Conservation (phyloP, 768 basidiomycete genomes). For the Mycena venus region DNA sequence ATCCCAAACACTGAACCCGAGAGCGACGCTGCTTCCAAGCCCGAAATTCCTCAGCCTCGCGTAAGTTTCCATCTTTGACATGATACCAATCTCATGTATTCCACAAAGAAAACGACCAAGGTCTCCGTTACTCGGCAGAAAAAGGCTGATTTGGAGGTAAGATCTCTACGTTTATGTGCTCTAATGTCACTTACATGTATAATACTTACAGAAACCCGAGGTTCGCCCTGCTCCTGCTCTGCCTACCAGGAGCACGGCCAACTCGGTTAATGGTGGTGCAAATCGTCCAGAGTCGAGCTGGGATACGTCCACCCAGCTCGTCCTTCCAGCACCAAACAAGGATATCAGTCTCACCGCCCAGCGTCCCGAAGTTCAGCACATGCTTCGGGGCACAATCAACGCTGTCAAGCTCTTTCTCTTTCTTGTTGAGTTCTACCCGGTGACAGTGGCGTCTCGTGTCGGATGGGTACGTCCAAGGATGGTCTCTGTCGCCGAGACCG, state of each 20-base stretch:
- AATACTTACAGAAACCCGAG: too few species aligned
- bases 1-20: neutral
- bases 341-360: constrained; percentile 1
- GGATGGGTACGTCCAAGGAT: neutral
- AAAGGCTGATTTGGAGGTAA: neutral
- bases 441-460: neutral
- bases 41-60: neutral
- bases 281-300: neutral
- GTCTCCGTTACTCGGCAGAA: neutral
- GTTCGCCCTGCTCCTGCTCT: too few species aligned
- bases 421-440: neutral
- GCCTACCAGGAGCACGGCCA: neutral
- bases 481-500: neutral
- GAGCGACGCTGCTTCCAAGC: neutral
- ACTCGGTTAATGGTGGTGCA: neutral
- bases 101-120: neutral
- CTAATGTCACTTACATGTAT: neutral
- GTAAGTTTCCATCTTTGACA: neutral
- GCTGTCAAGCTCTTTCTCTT: neutral
- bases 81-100: neutral
- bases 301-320: neutral
- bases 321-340: neutral
- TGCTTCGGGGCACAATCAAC: neutral
- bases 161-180: neutral
- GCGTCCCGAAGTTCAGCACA: neutral